phyloP scores from a whole-genome alignment of 192 early-diverging fungal species.

The Phycomyces blakesleeanus region DNA sequence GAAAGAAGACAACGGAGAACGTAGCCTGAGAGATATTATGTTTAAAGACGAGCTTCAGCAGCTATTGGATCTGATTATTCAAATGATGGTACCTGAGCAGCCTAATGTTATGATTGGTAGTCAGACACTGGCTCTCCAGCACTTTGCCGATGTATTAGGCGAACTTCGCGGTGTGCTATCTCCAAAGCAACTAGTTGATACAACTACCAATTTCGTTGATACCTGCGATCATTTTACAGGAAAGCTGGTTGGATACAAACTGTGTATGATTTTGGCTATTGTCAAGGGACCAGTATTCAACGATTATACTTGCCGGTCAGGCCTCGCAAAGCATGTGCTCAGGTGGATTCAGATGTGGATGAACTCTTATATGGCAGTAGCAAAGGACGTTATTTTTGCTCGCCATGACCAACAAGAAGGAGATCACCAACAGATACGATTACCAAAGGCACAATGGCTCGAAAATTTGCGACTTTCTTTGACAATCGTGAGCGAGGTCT shows the following conservation, averaged over 20 bases:
- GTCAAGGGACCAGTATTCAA: constrained; percentile 33
- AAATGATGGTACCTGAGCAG: constrained; percentile 47
- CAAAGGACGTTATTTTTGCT: constrained; percentile 35
- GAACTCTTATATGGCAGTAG: constrained; percentile 35
- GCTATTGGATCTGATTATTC: constrained; percentile 42
- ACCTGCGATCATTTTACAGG: constrained; percentile 31
- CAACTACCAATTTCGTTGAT: constrained; percentile 34
- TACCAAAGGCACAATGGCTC: constrained; percentile 38
- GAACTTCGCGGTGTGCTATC: constrained; percentile 37
- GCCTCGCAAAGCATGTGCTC: constrained; percentile 23
- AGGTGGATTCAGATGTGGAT: constrained; percentile 30
- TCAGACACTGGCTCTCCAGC: constrained; percentile 54
- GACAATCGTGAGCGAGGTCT: constrained; percentile 32
- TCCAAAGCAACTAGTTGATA: constrained; percentile 30
- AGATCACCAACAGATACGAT: constrained; percentile 15
- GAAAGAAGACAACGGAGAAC: constrained; percentile 27
- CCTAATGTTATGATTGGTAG: constrained; percentile 54
- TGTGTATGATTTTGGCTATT: constrained; percentile 28
- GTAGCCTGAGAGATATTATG: constrained; percentile 8
- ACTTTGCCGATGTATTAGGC: constrained; percentile 39
- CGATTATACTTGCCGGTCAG: constrained; percentile 4
- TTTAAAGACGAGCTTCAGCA: constrained; percentile 46
- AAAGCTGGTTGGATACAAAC: constrained; percentile 29
- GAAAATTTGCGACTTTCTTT: constrained; percentile 39
- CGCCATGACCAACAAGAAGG: constrained; percentile 10